Percentiles rank a stretch among this genome's conserved stretches.
These are phyloP conservation scores for Cyclotella choctawhatcheeana DNA, from an alignment of 108 stramenopile genomes.

Conservation along the genomic window DNA sequence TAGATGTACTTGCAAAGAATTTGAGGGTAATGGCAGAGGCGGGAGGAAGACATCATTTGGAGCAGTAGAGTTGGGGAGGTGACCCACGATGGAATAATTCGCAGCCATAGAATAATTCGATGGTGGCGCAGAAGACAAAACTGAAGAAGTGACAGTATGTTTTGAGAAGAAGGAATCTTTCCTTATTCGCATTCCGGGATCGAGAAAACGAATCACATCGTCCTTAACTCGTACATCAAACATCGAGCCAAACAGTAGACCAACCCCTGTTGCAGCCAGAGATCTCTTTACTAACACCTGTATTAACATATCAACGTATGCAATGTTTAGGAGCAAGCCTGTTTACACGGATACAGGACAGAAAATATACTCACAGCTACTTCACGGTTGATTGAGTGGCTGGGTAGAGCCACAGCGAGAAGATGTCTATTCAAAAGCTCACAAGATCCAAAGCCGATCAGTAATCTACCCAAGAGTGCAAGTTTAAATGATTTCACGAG, in stretches of 20 bases:
- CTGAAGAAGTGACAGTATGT: too few relatives aligned
- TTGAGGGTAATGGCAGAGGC: slow-evolving; percentile 12
- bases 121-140: too few relatives aligned
- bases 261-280: slow-evolving; percentile 24
- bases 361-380: slow-evolving; percentile 7
- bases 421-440: slow-evolving; percentile 41
- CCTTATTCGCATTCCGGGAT: too few relatives aligned
- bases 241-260: slow-evolving; percentile 36
- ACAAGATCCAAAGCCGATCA: slow-evolving; percentile 44
- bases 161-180: too few relatives aligned
- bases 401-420: slow-evolving; percentile 12
- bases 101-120: not conserved
- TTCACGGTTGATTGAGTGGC: slow-evolving; percentile 35
- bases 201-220: not conserved
- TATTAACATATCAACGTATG: not conserved
- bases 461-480: slow-evolving; percentile 43
- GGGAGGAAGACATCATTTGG: slow-evolving; percentile 24
- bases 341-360: not conserved
- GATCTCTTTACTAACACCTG: slow-evolving; percentile 4
- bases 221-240: slow-evolving; percentile 31
- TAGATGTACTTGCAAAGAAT: slow-evolving; percentile 10
- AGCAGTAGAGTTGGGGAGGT: too few relatives aligned
- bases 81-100: too few relatives aligned
- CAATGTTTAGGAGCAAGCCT: too few relatives aligned
- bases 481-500: slow-evolving; percentile 23